phyloP scores from a whole-genome alignment of 1,284 basidiomycete species.

The Microbotryum intermedium region DNA sequence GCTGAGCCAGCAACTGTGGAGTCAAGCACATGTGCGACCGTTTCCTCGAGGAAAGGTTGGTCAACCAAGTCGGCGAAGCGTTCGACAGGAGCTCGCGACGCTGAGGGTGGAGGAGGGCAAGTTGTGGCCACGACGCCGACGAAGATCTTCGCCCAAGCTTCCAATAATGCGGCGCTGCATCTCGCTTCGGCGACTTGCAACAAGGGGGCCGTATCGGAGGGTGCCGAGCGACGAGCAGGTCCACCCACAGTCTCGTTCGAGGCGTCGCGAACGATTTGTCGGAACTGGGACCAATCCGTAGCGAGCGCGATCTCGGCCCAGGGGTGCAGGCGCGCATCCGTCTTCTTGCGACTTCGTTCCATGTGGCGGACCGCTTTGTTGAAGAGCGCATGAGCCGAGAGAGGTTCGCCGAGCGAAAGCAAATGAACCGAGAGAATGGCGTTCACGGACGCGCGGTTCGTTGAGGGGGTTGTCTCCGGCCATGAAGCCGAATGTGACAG shows the following conservation, averaged over 20 bases:
- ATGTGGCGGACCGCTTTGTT: constrained; percentile 8
- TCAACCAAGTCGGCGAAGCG: constrained; percentile 2
- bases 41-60: neutral
- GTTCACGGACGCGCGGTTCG: constrained; percentile 16
- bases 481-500: constrained; percentile 25
- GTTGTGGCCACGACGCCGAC: constrained; percentile 25
- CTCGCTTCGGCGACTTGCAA: constrained; percentile 24
- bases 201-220: constrained; percentile 26
- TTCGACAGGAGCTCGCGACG: neutral
- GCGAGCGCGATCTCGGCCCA: constrained; percentile 29
- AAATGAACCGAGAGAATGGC: constrained; percentile 27
- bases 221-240: neutral
- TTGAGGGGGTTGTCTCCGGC: constrained; percentile 13
- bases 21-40: constrained; percentile 8
- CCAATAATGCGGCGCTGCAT: constrained; percentile 22
- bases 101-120: neutral
- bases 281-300: constrained; percentile 17
- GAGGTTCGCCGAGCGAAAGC: constrained; percentile 6
- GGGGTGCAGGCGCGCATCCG: constrained; percentile 6
- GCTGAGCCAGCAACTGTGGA: constrained; percentile 10
- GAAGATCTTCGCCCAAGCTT: constrained; percentile 28
- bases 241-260: neutral
- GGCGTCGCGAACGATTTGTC: constrained; percentile 4
- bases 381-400: constrained; percentile 24
- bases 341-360: constrained; percentile 14